Evolutionary conservation across 2,329 filamentous ascomycete species (phyloP), one percentile per base, ranked within the genome.

Genomic region (Cladosporium sp.): DNA sequence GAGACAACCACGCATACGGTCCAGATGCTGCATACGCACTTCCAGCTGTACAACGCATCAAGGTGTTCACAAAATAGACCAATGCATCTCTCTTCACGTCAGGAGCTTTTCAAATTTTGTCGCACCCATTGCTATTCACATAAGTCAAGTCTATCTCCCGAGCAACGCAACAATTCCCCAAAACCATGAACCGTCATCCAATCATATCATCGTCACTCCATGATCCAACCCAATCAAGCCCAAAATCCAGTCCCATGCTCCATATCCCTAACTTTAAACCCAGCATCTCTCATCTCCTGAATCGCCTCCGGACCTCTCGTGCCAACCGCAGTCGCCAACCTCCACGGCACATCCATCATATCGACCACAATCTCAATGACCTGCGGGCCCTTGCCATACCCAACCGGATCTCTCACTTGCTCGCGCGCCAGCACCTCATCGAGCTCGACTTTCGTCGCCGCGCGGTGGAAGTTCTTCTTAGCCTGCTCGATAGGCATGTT

Each of bases 301-400:
- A 70, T 65, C 59, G 67, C 66, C 58, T 65, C 66, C 28, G 69
- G 66, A 6, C 74, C 73, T 9, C 75, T 59, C 60, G 65, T 70
- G 22, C 72, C 73, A 52, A 77, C 61, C 63, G 70, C 68, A 56
- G 65, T 65, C 11, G 67, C 63, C 36, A 76, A 61, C 51, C 71
- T 62, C 74, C 73, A 75, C 45, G 69, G 67, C 55, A 74, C 73
- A 58, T 77, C 75, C 60, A 77, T 57, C 60, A 38, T 60, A 54
- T 74, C 72, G 61, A 78, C 68, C 19, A 78, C 69, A 1, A 78
- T 47, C 66, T 79, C 76, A 2, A 78, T 67, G 0, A 79, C 64
- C 66, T 76, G 72, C 58, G 77, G 58, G 0, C 61, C 54, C 34
- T 66, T 51, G 8, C 42, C 54, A 30, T 49, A 47, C 2, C 55